Conservation (phyloP, 495 filamentous ascomycete genomes). For the Hypoxylon subgilvum region DNA sequence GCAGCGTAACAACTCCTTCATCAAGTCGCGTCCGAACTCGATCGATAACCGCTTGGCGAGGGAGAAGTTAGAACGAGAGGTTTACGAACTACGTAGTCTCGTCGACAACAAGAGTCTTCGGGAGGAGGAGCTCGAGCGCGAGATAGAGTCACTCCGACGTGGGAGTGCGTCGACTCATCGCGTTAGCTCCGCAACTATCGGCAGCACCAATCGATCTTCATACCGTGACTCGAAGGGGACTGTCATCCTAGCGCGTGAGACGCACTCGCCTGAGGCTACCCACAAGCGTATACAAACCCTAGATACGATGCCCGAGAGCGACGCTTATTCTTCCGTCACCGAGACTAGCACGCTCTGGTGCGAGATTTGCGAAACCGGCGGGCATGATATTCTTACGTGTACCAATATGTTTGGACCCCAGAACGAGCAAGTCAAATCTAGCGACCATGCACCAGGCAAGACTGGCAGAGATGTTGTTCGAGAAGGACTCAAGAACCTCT, state of each 20-base stretch:
- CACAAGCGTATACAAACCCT: slow-evolving; percentile 56
- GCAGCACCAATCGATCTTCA: slow-evolving; percentile 58
- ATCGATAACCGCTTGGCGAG: slow-evolving; percentile 60
- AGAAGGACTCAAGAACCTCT: slow-evolving; percentile 53
- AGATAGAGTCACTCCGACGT: slow-evolving; percentile 72
- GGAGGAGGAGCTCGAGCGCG: slow-evolving; percentile 89
- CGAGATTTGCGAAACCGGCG: slow-evolving; percentile 92
- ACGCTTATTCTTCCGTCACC: slow-evolving; percentile 72
- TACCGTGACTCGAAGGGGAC: slow-evolving; percentile 65
- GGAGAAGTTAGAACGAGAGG: slow-evolving; percentile 76
- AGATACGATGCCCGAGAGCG: slow-evolving; percentile 73
- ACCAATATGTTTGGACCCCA: slow-evolving; percentile 79
- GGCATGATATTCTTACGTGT: slow-evolving; percentile 93
- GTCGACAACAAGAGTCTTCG: slow-evolving; percentile 73
- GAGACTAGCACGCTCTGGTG: slow-evolving; percentile 82
- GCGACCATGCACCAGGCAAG: slow-evolving; percentile 28
- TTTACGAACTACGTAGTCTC: slow-evolving; percentile 73
- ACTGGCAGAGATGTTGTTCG: slow-evolving; percentile 54
- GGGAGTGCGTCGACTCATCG: slow-evolving; percentile 46
- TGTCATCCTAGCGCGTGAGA: slow-evolving; percentile 57
- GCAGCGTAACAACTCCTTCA: slow-evolving; percentile 45
- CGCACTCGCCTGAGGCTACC: slow-evolving; percentile 43
- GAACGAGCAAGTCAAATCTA: slow-evolving; percentile 43
- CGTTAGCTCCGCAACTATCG: slow-evolving; percentile 59
- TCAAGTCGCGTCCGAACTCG: slow-evolving; percentile 55